A percentile compares a stretch with the other conserved stretches of the same genome.
Conservation (phyloP, 2,329 filamentous ascomycete species). For the Scytalidium sp. region DNA sequence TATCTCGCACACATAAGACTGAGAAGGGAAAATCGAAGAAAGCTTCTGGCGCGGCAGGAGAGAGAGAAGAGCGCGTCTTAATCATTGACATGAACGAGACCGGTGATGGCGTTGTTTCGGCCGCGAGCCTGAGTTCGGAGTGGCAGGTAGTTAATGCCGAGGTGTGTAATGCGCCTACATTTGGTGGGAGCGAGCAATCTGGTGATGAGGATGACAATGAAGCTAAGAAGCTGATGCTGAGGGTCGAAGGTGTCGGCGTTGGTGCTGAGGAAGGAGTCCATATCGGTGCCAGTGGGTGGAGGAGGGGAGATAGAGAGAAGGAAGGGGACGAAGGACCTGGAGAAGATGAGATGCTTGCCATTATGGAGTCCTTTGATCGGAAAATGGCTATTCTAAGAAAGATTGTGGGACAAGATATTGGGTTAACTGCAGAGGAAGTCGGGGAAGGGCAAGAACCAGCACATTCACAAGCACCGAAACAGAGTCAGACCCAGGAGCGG, state of each 20-base stretch:
- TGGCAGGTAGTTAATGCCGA: constrained; percentile 64
- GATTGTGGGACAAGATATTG: constrained; percentile 47
- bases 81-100: constrained; percentile 51
- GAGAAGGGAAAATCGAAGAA: constrained; percentile 2
- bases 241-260: constrained; percentile 52
- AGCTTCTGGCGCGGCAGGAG: constrained; percentile 1
- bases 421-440: constrained; percentile 30
- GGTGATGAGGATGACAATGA: constrained; percentile 40
- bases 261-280: constrained; percentile 28
- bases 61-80: constrained; percentile 39
- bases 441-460: constrained; percentile 21
- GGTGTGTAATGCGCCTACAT: constrained; percentile 60
- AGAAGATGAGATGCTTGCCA: constrained; percentile 45
- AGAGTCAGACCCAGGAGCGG: no score
- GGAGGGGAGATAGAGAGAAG: constrained; percentile 2
- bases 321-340: constrained; percentile 7
- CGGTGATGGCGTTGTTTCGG: constrained; percentile 58
- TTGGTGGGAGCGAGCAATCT: constrained; percentile 40
- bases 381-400: constrained; percentile 53
- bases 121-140: constrained; percentile 68
- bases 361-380: constrained; percentile 56
- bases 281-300: constrained; percentile 2
- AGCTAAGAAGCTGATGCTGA: constrained; percentile 49
- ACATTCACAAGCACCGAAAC: no score
- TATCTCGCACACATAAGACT: constrained; percentile 3